Base-by-base conservation (phyloP, 2,329 filamentous ascomycete species). In the Neospermospora avenae region DNA sequence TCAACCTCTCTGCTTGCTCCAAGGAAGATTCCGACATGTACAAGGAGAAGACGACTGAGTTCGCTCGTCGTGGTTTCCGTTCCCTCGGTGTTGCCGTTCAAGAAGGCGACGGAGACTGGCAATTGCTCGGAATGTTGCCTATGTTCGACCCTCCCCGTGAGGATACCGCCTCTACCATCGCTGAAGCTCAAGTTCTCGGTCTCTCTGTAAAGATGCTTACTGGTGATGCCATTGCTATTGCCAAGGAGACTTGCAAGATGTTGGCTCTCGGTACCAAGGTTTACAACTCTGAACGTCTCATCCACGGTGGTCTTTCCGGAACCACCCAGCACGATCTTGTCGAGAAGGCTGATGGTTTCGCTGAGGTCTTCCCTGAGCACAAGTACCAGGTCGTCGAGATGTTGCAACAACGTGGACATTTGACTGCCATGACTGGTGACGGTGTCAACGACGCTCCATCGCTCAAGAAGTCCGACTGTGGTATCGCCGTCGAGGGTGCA, bases 331-430 rank as follows among this genome's bases (percentile, higher is more conserved):
- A 90, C 77, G 88, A 91, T 72, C 84, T 91, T 34, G 87, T 90
- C 64, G 88, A 91, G 82, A 91, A 89, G 80, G 92, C 91, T 65
- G 91, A 96, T 83, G 92, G 91, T 80, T 96, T 96, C 78, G 91
- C 92, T 68, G 91, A 96, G 75, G 91, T 96, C 64, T 96, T 93
- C 83, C 91, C 91, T 71, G 89, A 96, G 79, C 91, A 96, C 84
- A 96, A 96, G 83, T 96, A 93, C 81, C 90, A 91, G 67, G 90
- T 95, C 77, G 91, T 96, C 71, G 91, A 96, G 79, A 96, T 96
- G 73, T 84, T 96, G 60, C 91, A 96, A 79, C 89, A 93, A 80
- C 90, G 91, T 85, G 91, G 91, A 68, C 93, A 96, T 79, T 85
- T 96, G 52, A 91, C 96, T 78, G 92, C 91, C 76, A 96, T 96